Base-by-base conservation (phyloP, 176 grass and related monocot genomes). In the Triticum urartu region DNA sequence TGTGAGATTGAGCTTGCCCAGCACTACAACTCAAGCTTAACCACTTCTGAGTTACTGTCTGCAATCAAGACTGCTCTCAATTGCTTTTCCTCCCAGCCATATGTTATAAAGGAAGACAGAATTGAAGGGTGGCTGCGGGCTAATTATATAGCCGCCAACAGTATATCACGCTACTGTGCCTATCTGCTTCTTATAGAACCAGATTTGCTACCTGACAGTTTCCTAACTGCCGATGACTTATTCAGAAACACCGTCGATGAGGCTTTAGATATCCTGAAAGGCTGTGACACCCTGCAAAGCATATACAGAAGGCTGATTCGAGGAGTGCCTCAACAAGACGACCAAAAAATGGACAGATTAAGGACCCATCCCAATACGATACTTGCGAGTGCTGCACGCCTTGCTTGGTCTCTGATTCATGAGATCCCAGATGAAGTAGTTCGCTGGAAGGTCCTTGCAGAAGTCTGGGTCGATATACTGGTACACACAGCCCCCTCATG, bases 1-100 rank as follows among this genome's bases (percentile, higher is more conserved):
- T 84, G 68, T 43, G 81, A 84, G 48, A 62, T 84, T 24, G 32
- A 84, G 47, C 75, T 78, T 38, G 48, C 75, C 4, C 75, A 61
- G 1, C 32, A 6, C 52, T 78, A 78, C 48, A 78, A 78, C 32
- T 7, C 32, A 61, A 60, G 52, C 32, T 61, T 78, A 38, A 78
- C 50, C 5, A 5, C n/a, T 15, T 39, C 54, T 4, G 33, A 79
- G 32, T 8, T 73, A 12, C 59, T 63, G 28, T 21, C 0, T 75
- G 22, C 68, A 11, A 9, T 75, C 20, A 42, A 74, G 20, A 14
- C 20, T 26, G 50, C 47, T 4, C 8, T 40, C 4, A 84, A 18
- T 5, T 74, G 28, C 2, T 84, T 21, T 2, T 84, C 24, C 36
- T 52, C 42, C 2, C 52, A 58, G 32, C 14, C 52, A n/a, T 79